Percentiles rank a stretch among this genome's conserved stretches.
phyloP scores from a whole-genome alignment of 805 yeast genomes.

The Zygotorulaspora florentina region DNA sequence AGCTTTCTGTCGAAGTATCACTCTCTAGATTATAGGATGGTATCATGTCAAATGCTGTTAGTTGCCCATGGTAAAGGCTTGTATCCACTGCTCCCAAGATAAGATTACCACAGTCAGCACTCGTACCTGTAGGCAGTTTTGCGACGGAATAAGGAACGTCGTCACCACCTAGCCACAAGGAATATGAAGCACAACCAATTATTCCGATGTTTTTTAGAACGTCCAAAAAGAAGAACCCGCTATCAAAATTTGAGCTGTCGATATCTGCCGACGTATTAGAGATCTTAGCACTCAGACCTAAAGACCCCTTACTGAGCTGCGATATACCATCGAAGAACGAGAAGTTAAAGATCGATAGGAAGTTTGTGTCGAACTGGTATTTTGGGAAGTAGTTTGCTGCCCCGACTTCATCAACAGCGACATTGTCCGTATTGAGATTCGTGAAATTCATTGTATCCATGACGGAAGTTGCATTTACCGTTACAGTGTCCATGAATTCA shows the following conservation, averaged over 20 bases:
- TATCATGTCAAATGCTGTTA: constrained; percentile 48
- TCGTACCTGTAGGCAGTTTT: constrained; percentile 1
- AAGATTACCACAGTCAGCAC: constrained; percentile 34
- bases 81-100: constrained; percentile 59
- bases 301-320: constrained; percentile 38
- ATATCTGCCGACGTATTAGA: constrained; percentile 14
- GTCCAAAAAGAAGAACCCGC: constrained; percentile 34
- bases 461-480: constrained; percentile 23
- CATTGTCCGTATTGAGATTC: constrained; percentile 1
- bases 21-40: constrained; percentile 36
- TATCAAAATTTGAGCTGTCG: constrained; percentile 18
- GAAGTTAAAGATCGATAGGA: constrained; percentile 22
- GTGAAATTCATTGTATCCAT: constrained; percentile 24
- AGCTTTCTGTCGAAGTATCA: constrained; percentile 28
- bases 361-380: neutral
- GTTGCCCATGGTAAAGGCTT: constrained; percentile 42
- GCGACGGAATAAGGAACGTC: constrained; percentile 9
- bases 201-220: constrained; percentile 29
- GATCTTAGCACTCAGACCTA: constrained; percentile 42
- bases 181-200: constrained; percentile 42
- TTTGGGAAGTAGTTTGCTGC: constrained; percentile 2
- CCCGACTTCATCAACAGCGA: neutral
- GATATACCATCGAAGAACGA: constrained; percentile 39
- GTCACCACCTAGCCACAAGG: constrained; percentile 39
- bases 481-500: constrained; percentile 25